Base-by-base conservation (phyloP, 2,329 filamentous ascomycete genomes). In the Fusarium anguioides region DNA sequence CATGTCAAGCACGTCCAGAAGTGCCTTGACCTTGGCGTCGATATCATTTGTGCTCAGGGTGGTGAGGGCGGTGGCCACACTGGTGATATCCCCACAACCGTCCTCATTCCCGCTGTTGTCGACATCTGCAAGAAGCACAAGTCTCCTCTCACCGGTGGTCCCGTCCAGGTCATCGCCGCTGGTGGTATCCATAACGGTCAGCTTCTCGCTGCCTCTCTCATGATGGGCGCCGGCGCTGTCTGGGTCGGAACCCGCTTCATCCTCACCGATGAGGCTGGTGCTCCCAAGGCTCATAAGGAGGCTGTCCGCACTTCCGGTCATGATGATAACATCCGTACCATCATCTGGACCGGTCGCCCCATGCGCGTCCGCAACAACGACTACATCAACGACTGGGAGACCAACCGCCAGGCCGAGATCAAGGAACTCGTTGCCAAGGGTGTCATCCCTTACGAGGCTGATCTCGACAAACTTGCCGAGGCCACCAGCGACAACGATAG, bases 1-100 rank as follows among this genome's bases (percentile, higher is more conserved):
- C 96, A 99, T 86, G 95, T 96, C 77, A 99, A 99, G 89, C 96
- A 99, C 83, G 95, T 97, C 68, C 87, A 93, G 82, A 99, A 98
- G 87, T 96, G 93, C 81, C 86, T 99, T 66, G 93, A 95, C 48
- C 87, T 94, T 60, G 96, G 94, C 70, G 93, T 90, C 73, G 96
- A 99, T 81, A 91, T 99, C 75, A 98, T 99, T 83, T 98, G 95
- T 84, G 96, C 96, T 50, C 96, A 99, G 84, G 96, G 96, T 78
- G 95, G 96, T 74, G 96, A 99, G 84, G 96, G 96, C 68, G 96
- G 96, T 78, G 96, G 96, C 71, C 94, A 97, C 85, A 97, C 94
- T 15, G 96, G 96, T 75, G 92, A 97, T 79, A 91, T 97, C 36
- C 93, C 96, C 68, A 98, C 95, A 52, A 89, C 93, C 3, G 83